phyloP scores from a whole-genome alignment of 495 filamentous ascomycete species.

The Acidiella bohemica region DNA sequence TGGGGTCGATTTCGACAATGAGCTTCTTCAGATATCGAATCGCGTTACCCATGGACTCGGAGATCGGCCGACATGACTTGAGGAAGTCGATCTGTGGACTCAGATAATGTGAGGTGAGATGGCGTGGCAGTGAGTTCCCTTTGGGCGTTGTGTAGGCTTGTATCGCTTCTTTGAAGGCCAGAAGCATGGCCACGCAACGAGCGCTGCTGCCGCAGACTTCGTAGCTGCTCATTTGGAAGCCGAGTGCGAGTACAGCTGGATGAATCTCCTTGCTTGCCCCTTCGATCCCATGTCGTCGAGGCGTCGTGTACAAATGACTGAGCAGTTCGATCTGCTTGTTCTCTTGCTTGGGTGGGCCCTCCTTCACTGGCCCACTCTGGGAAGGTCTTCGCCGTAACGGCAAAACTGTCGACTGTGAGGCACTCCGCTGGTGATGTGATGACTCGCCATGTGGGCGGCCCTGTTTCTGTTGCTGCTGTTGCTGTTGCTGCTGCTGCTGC shows the following conservation, averaged over 20 bases:
- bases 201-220: conserved; percentile 80
- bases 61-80: conserved; percentile 80
- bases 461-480: conserved; percentile 16
- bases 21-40: conserved; percentile 86
- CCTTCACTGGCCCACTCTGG: conserved; percentile 20
- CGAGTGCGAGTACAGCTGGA: conserved; percentile 69
- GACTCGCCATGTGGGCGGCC: conserved; percentile 7
- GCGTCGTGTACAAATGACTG: conserved; percentile 69
- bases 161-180: conserved; percentile 88
- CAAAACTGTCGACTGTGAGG: conserved; percentile 7
- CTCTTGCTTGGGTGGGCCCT: conserved; percentile 38
- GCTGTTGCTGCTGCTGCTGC: conserved; percentile 18
- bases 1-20: conserved; percentile 74
- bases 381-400: conserved; percentile 14
- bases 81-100: conserved; percentile 92
- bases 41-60: conserved; percentile 87
- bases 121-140: conserved; percentile 68
- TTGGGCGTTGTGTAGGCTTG: conserved; percentile 79
- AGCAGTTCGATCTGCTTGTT: conserved; percentile 68
- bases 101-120: conserved; percentile 81
- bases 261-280: conserved; percentile 82
- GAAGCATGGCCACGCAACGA: conserved; percentile 70
- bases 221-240: conserved; percentile 82
- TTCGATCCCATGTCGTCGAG: conserved; percentile 52
- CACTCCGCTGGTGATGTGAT: conserved; percentile 21